phyloP scores from a whole-genome alignment of 2,329 filamentous ascomycete genomes.

The Hypoxylon sp. region DNA sequence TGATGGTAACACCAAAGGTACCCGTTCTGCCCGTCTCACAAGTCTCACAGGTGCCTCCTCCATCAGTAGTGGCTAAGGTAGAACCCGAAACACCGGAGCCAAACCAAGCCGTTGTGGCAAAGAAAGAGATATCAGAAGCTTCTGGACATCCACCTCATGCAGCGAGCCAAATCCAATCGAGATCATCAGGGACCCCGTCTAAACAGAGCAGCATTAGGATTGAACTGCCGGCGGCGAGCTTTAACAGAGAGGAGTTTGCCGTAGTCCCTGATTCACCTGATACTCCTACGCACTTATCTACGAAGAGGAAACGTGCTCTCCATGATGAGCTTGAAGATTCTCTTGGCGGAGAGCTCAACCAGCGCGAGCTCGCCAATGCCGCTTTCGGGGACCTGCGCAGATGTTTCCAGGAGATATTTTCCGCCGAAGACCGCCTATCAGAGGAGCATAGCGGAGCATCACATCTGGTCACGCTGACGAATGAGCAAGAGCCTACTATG shows the following conservation, averaged over 20 bases:
- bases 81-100: slow-evolving; percentile 30
- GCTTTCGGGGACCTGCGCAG: slow-evolving; percentile 78
- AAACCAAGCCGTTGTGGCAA: slow-evolving; percentile 13
- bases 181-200: slow-evolving; percentile 33
- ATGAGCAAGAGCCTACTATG: slow-evolving; percentile 75
- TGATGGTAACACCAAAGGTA: slow-evolving; percentile 48
- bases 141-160: slow-evolving; percentile 21
- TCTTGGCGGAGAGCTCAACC: slow-evolving; percentile 76
- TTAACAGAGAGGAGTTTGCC: slow-evolving; percentile 67
- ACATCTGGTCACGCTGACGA: slow-evolving; percentile 66
- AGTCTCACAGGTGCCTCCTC: slow-evolving; percentile 27
- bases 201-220: slow-evolving; percentile 58
- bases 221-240: slow-evolving; percentile 59
- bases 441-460: slow-evolving; percentile 67
- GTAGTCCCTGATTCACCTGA: slow-evolving; percentile 63
- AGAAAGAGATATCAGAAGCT: slow-evolving; percentile 30
- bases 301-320: slow-evolving; percentile 66
- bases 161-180: slow-evolving; percentile 15
- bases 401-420: slow-evolving; percentile 78
- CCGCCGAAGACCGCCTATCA: slow-evolving; percentile 78
- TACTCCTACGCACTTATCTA: slow-evolving; percentile 62
- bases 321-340: slow-evolving; percentile 67
- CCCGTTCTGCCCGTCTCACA: slow-evolving; percentile 37
- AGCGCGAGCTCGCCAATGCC: slow-evolving; percentile 83
- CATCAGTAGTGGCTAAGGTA: slow-evolving; percentile 32